Conservation (phyloP, 352 stramenopile species). For the Phytophthora hibernalis region DNA sequence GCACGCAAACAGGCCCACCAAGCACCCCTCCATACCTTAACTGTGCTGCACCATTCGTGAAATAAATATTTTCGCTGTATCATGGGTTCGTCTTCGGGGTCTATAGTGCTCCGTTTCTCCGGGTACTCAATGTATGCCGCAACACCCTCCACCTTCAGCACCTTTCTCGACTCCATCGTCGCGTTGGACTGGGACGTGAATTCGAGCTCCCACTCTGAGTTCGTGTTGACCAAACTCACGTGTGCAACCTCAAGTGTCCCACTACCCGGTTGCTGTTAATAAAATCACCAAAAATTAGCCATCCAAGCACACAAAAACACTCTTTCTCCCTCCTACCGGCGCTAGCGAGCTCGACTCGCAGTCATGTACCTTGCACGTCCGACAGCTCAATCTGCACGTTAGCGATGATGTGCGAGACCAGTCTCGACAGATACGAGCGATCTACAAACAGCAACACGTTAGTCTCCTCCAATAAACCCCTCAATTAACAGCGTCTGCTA, state of each 20-base stretch:
- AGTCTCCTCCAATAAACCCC: background rate
- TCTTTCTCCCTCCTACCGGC: slow-evolving; percentile 47
- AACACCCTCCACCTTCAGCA: slow-evolving; percentile 70
- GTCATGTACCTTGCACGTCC: slow-evolving; percentile 85
- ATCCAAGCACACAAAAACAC: background rate
- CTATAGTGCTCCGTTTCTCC: slow-evolving; percentile 19
- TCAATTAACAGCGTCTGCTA: slow-evolving; percentile 12
- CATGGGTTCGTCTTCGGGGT: background rate
- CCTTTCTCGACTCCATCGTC: slow-evolving; percentile 84
- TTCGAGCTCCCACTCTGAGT: slow-evolving; percentile 77
- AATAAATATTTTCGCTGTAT: slow-evolving; percentile 78
- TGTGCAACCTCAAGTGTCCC: slow-evolving; percentile 71
- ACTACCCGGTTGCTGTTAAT: slow-evolving; percentile 64
- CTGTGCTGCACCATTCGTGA: slow-evolving; percentile 80
- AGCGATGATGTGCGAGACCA: slow-evolving; percentile 86
- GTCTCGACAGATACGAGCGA: slow-evolving; percentile 81
- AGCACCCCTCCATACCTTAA: slow-evolving; percentile 57
- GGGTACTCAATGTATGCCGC: slow-evolving; percentile 80
- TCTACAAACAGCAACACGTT: slow-evolving; percentile 40
- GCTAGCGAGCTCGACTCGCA: slow-evolving; percentile 67
- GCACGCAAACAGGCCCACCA: background rate
- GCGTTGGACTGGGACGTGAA: slow-evolving; percentile 81
- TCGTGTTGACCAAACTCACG: slow-evolving; percentile 78
- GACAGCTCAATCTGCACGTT: slow-evolving; percentile 89
- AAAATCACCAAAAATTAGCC: slow-evolving; percentile 12